These are phyloP conservation scores for Backusella morwellensis DNA, from an alignment of 192 early-diverging fungal genomes.

Conservation along the genomic window DNA sequence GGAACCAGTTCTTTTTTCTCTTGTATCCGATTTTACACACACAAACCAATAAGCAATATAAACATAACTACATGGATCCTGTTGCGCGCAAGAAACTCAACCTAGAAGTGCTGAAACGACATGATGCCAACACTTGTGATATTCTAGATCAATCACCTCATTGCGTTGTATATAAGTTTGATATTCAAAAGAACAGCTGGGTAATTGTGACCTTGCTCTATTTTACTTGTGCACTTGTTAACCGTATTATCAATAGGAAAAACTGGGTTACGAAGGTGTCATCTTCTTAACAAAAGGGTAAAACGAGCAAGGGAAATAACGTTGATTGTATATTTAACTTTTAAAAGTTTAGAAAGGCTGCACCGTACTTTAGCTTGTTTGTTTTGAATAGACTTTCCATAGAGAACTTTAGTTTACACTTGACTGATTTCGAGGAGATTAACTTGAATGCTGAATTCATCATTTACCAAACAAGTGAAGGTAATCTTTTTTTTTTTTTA, in stretches of 20 bases:
- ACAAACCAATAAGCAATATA: background rate
- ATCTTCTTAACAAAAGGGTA: slow-evolving; percentile 85
- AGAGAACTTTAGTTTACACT: slow-evolving; percentile 73
- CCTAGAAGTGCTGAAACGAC: slow-evolving; percentile 77
- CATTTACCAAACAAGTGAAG: slow-evolving; percentile 75
- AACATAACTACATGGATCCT: slow-evolving; percentile 45
- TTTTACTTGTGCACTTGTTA: no score
- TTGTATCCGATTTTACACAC: background rate
- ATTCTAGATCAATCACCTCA: slow-evolving; percentile 85
- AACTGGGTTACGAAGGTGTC: slow-evolving; percentile 88
- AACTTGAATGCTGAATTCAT: slow-evolving; percentile 82
- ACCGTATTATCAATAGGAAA: slow-evolving; percentile 54
- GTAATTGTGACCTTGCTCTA: slow-evolving; percentile 45
- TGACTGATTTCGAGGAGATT: slow-evolving; percentile 73
- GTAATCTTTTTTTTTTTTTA: slow-evolving; percentile 28
- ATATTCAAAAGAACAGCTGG: slow-evolving; percentile 67
- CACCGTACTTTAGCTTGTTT: slow-evolving; percentile 74
- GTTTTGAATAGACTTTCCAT: slow-evolving; percentile 87
- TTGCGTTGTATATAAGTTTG: slow-evolving; percentile 90
- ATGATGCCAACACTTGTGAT: slow-evolving; percentile 74
- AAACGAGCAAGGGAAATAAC: background rate
- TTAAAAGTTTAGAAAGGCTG: slow-evolving; percentile 32
- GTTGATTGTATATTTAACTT: background rate
- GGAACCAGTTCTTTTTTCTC: background rate
- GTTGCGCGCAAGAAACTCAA: slow-evolving; percentile 69